Evolutionary conservation across 2,329 filamentous ascomycete species (phyloP), one percentile per base, ranked within the genome.

Genomic region (Lecanosticta acicola): DNA sequence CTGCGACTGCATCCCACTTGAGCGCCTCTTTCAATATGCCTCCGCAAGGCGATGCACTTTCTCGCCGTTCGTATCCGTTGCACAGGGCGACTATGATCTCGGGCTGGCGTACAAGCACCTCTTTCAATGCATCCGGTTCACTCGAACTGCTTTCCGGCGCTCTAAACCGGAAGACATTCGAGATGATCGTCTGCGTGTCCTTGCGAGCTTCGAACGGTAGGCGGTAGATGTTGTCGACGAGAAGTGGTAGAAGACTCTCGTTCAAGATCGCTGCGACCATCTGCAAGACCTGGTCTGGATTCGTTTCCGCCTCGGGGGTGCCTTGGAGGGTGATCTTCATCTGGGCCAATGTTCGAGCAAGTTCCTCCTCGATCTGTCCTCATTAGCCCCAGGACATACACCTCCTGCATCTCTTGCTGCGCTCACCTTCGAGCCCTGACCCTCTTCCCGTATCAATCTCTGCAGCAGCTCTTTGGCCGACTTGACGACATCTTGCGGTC

Each of bases 151-250:
- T 79, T 34, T 70, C 69, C 9, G 80, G 74, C 4, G 85, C 85
- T 54, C 87, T 86, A 74, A 93, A 96, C 55, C 90, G 87, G 65
- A 96, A 88, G 57, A 94, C 85, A 66, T 91, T 93, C 33, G 89
- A 95, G 71, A 97, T 93, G 65, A 96, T 93, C 53, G 93, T 87
- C 66, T 96, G 91, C 10, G 87, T 87, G 64, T 96, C 91, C 73
- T 96, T 97, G 62, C 91, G 84, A 32, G 90, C 87, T 72, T 98
- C 93, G 72, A 98, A 98, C 0, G 91, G 89, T 3, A 98, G 78
- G 41, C 84, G 80, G 68, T 87, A 82, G 37, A 98, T 84, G 63
- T 85, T 85, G 50, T 83, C 77, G 16, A 91, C 88, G 47, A 98
- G 83, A 41, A 86, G 76, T 59, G 86, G 86, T 35, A 98, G 81